Evolutionary conservation across 768 basidiomycete species (phyloP), one percentile per base, ranked within the genome.

Genomic region (Tylopilus sp.): DNA sequence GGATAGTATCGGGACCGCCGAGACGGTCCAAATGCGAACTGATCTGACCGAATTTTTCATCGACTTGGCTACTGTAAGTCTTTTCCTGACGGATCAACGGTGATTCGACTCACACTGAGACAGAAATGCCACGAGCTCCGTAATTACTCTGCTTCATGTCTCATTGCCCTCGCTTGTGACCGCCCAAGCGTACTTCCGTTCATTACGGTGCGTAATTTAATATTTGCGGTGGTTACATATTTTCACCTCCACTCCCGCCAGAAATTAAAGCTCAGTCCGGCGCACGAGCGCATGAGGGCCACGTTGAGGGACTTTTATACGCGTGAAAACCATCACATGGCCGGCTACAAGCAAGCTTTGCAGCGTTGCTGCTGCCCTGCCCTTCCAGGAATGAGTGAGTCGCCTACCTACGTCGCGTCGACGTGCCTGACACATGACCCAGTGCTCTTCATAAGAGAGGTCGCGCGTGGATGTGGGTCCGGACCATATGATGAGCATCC

Each of bases 91-190:
- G 19, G 11, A 52, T 13, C 19, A 12, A 33, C 1, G 34, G n/a
- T 11, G 8, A 13, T 13, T 13, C n/a, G 19, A 21, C 36, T 66
- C 43, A 59, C 46, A 17, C 25, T 14, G 5, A 9, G 3, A 55
- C 50, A 82, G 81, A 65, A 70, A 48, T 80, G 77, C 43, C 64
- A 79, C 29, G 65, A 68, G 21, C 62, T 77, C 24, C 72, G 76
- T 31, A 81, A 83, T 52, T 81, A 74, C 51, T 74, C 73, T 29
- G 68, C 65, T 14, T 74, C 78, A 16, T 69, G 71, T 48, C 60
- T 72, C 28, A 74, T 82, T 16, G 70, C 70, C 21, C 61, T 65
- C 14, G 79, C 75, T 10, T 67, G 82, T 29, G 72, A 71, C n/a
- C 68, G 69, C 44, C 70, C 70, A 2, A 63, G 72, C 8, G 68